Percentiles rank a stretch among this genome's conserved stretches.
phyloP scores from a whole-genome alignment of 2,329 filamentous ascomycete species.

The Clarireedia paspali region DNA sequence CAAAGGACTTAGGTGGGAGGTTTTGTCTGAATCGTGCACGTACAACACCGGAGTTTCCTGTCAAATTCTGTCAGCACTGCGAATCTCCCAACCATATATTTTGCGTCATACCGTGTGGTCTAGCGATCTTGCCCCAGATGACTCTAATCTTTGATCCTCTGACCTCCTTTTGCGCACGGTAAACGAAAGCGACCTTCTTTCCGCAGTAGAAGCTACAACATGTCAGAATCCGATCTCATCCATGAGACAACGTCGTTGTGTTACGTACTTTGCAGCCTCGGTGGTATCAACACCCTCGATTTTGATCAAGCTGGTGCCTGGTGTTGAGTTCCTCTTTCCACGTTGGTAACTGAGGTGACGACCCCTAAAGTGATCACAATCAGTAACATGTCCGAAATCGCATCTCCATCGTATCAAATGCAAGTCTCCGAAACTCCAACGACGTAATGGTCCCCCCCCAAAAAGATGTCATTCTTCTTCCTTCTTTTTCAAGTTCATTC shows the following conservation, averaged over 20 bases:
- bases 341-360: conserved; percentile 98
- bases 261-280: conserved; percentile 73
- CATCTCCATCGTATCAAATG: neutral
- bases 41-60: conserved; percentile 96
- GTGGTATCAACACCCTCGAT: conserved; percentile 96
- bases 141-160: conserved; percentile 97
- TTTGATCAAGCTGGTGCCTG: conserved; percentile 91
- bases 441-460: neutral
- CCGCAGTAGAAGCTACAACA: conserved; percentile 74
- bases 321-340: conserved; percentile 84
- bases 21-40: conserved; percentile 95
- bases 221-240: conserved; percentile 15
- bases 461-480: neutral
- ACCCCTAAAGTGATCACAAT: conserved; percentile 53
- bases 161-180: conserved; percentile 90
- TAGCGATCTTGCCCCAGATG: conserved; percentile 98
- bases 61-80: conserved; percentile 11
- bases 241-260: neutral
- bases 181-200: conserved; percentile 99
- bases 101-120: conserved; percentile 71
- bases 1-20: conserved; percentile 93
- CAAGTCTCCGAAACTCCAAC: conserved; percentile 2
- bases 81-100: neutral
- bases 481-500: neutral
- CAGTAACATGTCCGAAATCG: neutral